Evolutionary conservation across 495 filamentous ascomycete genomes (phyloP), one percentile per base, ranked within the genome.

Genomic region (Podospora appendiculata): DNA sequence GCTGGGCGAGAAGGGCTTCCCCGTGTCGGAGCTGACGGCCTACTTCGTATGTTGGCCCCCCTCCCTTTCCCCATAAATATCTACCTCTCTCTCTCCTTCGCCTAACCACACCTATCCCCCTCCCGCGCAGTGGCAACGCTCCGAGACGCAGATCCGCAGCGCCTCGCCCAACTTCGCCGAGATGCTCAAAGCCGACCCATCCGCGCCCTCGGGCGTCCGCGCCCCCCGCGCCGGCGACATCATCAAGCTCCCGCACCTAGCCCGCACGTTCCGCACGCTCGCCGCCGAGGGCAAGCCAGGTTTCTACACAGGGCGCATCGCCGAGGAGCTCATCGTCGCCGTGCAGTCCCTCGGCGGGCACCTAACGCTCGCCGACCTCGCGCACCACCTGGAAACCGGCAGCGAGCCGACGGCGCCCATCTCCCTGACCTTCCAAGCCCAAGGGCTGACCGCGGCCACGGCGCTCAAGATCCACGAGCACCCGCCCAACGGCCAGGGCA

Each of bases 401-500:
- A 89, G 78, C 41, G 89, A 97, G 63, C 77, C 85, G 42, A 83
- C 87, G 3, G 84, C 89, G 14, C 80, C 93, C 10, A 91, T 97
- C 61, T 89, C 85, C 0, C 74, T 92, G 36, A 77, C 82, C 35
- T 92, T 93, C 70, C 78, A 73, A 11, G 86, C 84, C 4, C 88
- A 90, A 57, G 78, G 79, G 54, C 63, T 17, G 9, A 19, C 48
- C 19, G 19, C 35, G 32, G 51, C 16, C 38, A 53, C 43, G 34
- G 60, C 65, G 36, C 41, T 96, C 16, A 83, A 93, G 58, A 64
- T 98, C 2, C 97, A 91, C 91, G 93, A 98, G 57, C 91, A 96
- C 68, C 89, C 93, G 39, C 93, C 93, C n/a, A 97, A 96, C 70
- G 91, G 94, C 0, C 93, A 98, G 67, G 93, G 93, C 10, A 86